phyloP scores from a whole-genome alignment of 805 yeast genomes.

The Lipomyces sp. region DNA sequence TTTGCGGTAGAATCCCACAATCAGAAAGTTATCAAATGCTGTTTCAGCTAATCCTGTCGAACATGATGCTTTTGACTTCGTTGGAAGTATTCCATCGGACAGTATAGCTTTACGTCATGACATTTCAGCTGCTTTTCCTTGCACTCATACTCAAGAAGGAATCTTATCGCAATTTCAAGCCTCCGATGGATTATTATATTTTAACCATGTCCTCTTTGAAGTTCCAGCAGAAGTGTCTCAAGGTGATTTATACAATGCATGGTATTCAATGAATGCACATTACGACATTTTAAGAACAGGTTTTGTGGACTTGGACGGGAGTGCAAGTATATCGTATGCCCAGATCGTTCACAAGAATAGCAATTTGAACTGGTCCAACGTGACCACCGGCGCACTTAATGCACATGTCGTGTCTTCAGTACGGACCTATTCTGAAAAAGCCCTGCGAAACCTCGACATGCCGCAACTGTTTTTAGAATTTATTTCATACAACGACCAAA shows the following conservation, averaged over 20 bases:
- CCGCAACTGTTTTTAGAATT: constrained; percentile 21
- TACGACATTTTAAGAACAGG: constrained; percentile 28
- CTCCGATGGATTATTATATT: constrained; percentile 17
- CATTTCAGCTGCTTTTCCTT: constrained; percentile 18
- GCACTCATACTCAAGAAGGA: constrained; percentile 27
- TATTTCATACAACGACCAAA: not conserved
- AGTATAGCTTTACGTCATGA: not conserved
- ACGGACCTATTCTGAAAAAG: not conserved
- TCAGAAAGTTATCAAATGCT: constrained; percentile 2
- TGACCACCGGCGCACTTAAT: not conserved
- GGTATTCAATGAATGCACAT: constrained; percentile 7
- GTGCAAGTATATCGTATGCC: constrained; percentile 17
- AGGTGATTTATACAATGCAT: constrained; percentile 3
- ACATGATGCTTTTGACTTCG: too few species aligned
- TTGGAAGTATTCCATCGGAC: too few species aligned
- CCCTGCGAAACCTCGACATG: constrained; percentile 5
- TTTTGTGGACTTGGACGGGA: constrained; percentile 16
- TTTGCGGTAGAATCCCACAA: constrained; percentile 1
- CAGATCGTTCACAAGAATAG: constrained; percentile 17
- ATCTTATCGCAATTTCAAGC: constrained; percentile 20
- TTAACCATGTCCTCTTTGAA: constrained; percentile 17
- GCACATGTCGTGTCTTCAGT: not conserved
- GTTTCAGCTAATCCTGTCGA: not conserved
- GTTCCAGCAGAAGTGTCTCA: constrained; percentile 15
- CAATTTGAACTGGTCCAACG: constrained; percentile 1